phyloP scores from a whole-genome alignment of 2,329 filamentous ascomycete genomes.

The Xylariales sp. region DNA sequence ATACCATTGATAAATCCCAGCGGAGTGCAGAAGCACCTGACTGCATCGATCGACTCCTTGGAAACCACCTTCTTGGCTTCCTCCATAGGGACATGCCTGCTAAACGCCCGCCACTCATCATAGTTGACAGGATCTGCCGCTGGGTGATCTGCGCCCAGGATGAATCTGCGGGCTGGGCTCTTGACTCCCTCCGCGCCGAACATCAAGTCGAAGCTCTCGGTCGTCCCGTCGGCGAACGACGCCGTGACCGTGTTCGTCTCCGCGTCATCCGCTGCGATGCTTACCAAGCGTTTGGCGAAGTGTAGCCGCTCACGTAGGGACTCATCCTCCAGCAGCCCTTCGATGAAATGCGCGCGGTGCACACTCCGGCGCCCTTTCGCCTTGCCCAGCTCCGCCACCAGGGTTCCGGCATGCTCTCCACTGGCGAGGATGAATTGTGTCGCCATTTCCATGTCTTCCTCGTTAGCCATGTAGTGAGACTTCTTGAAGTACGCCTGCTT shows the following conservation, averaged over 20 bases:
- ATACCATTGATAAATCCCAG: conserved; percentile 12
- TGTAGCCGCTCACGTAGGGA: conserved; percentile 5
- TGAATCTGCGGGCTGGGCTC: conserved; percentile 5
- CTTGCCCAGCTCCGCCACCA: conserved; percentile 12
- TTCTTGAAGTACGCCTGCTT: conserved; percentile 12
- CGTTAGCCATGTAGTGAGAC: conserved; percentile 12
- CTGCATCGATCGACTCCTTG: conserved; percentile 10
- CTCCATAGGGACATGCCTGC: conserved; percentile 7
- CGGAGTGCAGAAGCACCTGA: conserved; percentile 11
- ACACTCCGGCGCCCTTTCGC: conserved; percentile 11
- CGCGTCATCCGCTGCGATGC: background rate
- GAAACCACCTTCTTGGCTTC: conserved; percentile 8
- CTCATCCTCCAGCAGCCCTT: conserved; percentile 10
- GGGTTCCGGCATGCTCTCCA: conserved; percentile 7
- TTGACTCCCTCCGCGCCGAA: conserved; percentile 9
- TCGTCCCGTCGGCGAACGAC: conserved; percentile 5
- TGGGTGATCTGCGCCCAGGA: conserved; percentile 7
- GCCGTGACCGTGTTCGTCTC: background rate
- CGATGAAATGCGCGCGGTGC: conserved; percentile 12
- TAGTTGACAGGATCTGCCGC: conserved; percentile 6
- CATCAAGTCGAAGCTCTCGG: conserved; percentile 6
- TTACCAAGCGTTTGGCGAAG: background rate
- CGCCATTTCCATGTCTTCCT: conserved; percentile 12
- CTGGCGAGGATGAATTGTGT: conserved; percentile 11
- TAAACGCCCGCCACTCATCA: conserved; percentile 9